Evolutionary conservation across 2,329 filamentous ascomycete species (phyloP).

Genomic region (Elsinoe perseae): DNA sequence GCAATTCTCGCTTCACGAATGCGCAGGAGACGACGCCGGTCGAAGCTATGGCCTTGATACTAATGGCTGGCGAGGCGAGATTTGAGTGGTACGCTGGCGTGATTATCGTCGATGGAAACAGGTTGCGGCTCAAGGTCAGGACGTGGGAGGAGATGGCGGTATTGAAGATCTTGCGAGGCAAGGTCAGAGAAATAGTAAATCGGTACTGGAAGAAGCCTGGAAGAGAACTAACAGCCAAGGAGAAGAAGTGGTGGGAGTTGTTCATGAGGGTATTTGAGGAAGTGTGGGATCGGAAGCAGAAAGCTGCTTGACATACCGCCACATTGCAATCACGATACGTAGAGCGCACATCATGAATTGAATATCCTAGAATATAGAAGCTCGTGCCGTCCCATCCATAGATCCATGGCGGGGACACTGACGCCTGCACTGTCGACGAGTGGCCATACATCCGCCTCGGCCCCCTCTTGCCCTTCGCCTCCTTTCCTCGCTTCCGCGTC

Average conservation of each 20-base stretch:
- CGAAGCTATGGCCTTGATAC: slow-evolving; percentile 70
- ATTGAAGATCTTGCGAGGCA: slow-evolving; percentile 69
- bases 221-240: slow-evolving; percentile 32
- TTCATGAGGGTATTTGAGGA: slow-evolving; percentile 31
- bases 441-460: slow-evolving; percentile 11
- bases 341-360: slow-evolving; percentile 55
- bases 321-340: neutral
- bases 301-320: neutral
- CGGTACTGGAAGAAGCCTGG: slow-evolving; percentile 55
- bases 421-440: slow-evolving; percentile 61
- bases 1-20: slow-evolving; percentile 72
- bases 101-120: slow-evolving; percentile 77
- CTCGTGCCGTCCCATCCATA: slow-evolving; percentile 79
- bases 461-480: slow-evolving; percentile 32
- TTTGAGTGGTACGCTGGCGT: slow-evolving; percentile 88
- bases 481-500: slow-evolving; percentile 44
- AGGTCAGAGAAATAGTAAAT: slow-evolving; percentile 67
- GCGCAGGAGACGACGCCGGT: slow-evolving; percentile 66
- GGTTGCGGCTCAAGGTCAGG: slow-evolving; percentile 70
- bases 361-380: slow-evolving; percentile 78
- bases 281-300: slow-evolving; percentile 22
- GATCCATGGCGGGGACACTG: slow-evolving; percentile 67
- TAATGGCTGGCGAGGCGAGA: slow-evolving; percentile 82
- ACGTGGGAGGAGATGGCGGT: slow-evolving; percentile 89
- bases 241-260: slow-evolving; percentile 37